These are phyloP conservation scores for Arabis alpina DNA, from an alignment of 345 rosid species.

Conservation along the genomic window DNA sequence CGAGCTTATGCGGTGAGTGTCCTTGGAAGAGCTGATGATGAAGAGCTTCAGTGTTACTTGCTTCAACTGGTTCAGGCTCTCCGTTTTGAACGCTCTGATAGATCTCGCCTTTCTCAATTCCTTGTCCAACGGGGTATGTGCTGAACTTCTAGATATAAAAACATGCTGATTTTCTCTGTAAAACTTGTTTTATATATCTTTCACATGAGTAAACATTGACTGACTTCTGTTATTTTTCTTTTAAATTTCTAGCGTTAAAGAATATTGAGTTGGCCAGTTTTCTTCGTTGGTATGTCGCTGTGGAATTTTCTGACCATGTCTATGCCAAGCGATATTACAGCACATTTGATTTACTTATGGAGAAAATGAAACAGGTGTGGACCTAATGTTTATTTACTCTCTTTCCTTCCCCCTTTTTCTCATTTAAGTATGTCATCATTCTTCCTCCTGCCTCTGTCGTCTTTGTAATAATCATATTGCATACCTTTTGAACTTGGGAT, in stretches of 20 bases:
- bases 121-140: constrained; percentile 88
- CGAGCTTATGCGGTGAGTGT: constrained; percentile 98
- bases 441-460: constrained; percentile 1
- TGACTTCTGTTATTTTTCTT: constrained; percentile 41
- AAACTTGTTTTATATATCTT: constrained; percentile 18
- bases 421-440: neutral
- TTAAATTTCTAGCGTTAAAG: constrained; percentile 64
- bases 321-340: constrained; percentile 79
- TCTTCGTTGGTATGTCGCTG: constrained; percentile 96
- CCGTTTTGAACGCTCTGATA: constrained; percentile 93
- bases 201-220: constrained; percentile 18
- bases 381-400: constrained; percentile 23
- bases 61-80: constrained; percentile 99
- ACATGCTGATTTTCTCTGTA: constrained; percentile 17
- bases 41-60: constrained; percentile 96
- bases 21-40: constrained; percentile 98
- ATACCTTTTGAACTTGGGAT: constrained; percentile 16
- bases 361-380: constrained; percentile 74
- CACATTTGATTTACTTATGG: constrained; percentile 78
- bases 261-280: constrained; percentile 94
- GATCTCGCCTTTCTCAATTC: constrained; percentile 91
- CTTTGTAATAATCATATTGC: constrained; percentile 6
- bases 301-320: constrained; percentile 86
- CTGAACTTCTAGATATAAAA: constrained; percentile 31
- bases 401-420: neutral